Evolutionary conservation across 257 asterid species (phyloP).

Genomic region (Nicotiana sylvestris): DNA sequence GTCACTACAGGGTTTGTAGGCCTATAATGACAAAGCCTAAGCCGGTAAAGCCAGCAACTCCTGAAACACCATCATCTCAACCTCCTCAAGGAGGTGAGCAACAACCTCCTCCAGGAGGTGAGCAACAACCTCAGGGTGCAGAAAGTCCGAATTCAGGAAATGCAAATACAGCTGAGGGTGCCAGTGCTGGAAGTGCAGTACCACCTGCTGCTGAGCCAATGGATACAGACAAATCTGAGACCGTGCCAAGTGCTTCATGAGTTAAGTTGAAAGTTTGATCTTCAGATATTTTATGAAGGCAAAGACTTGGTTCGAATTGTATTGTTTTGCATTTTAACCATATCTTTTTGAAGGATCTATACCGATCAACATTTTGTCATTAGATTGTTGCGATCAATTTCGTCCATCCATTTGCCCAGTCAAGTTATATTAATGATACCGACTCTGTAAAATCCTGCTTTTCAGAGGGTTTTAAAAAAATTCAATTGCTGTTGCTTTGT

Average conservation of each 20-base stretch:
- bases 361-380: not conserved
- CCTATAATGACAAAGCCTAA: conserved; percentile 84
- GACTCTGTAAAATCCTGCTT: conserved; percentile 21
- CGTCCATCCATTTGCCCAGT: not conserved
- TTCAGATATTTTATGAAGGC: not conserved
- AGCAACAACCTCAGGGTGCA: conserved; percentile 43
- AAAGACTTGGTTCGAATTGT: not conserved
- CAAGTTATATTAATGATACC: not conserved
- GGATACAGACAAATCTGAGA: conserved; percentile 62
- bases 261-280: not conserved
- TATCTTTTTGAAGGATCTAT: not conserved
- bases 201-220: conserved; percentile 52
- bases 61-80: conserved; percentile 48
- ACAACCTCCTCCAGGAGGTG: conserved; percentile 45
- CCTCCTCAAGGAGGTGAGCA: conserved; percentile 51
- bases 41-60: conserved; percentile 71
- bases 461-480: conserved; percentile 17
- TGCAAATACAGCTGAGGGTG: conserved; percentile 14
- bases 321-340: not conserved
- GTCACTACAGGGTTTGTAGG: conserved; percentile 57
- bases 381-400: not conserved
- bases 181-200: conserved; percentile 27
- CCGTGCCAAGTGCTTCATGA: conserved; percentile 23
- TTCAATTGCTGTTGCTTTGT: not conserved
- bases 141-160: conserved; percentile 25